These are phyloP conservation scores for Eucalyptus guilfoylei DNA, from an alignment of 345 rosid species.

Conservation along the genomic window DNA sequence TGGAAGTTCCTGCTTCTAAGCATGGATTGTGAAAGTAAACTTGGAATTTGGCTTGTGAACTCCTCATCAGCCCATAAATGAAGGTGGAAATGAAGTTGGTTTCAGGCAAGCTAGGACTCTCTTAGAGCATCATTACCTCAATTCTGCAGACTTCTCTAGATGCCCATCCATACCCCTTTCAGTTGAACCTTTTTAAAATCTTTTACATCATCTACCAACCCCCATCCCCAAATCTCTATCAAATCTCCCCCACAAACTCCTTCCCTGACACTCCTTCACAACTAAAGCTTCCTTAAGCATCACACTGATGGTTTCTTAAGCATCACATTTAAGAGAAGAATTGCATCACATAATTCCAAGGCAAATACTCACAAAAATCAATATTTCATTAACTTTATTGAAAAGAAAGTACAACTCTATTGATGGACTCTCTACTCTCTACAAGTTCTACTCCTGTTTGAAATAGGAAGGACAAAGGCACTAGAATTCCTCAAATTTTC, in stretches of 20 bases:
- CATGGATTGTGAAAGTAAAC: background rate
- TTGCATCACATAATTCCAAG: background rate
- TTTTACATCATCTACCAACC: background rate
- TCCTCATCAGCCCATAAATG: background rate
- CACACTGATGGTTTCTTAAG: background rate
- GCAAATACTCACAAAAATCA: background rate
- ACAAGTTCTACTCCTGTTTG: background rate
- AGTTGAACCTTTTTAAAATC: background rate
- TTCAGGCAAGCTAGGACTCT: background rate
- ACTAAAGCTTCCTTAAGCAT: background rate
- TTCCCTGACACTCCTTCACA: background rate
- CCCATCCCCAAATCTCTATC: background rate
- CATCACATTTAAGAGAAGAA: background rate
- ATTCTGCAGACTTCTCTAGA: background rate
- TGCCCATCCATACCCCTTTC: background rate
- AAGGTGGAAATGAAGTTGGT: background rate
- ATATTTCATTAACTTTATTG: background rate
- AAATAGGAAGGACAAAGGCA: background rate
- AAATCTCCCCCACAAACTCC: background rate
- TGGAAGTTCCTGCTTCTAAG: background rate
- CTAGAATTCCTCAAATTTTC: background rate
- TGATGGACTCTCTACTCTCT: background rate
- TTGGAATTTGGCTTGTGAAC: background rate
- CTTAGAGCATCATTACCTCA: background rate
- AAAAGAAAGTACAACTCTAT: background rate